A percentile compares a stretch with the other conserved stretches of the same genome.
These are phyloP conservation scores for Talaromyces sp. DNA, from an alignment of 2,329 filamentous ascomycete genomes.

Conservation along the genomic window DNA sequence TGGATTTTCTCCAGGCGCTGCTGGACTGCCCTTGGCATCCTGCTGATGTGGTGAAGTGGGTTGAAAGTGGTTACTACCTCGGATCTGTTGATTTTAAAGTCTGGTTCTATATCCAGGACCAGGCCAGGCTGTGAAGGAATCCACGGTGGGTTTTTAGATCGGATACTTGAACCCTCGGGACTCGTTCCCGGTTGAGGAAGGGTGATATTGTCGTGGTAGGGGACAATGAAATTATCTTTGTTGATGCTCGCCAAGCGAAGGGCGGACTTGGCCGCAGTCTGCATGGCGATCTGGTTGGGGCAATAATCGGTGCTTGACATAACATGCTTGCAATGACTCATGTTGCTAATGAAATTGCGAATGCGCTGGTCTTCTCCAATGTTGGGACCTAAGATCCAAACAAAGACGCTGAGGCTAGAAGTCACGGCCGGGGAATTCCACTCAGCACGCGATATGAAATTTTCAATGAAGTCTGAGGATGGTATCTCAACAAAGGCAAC, in stretches of 20 bases:
- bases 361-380: conserved; percentile 62
- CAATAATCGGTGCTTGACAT: conserved; percentile 71
- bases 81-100: conserved; percentile 32
- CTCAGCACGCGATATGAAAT: conserved; percentile 66
- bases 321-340: conserved; percentile 63
- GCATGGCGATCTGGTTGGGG: conserved; percentile 69
- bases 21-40: conserved; percentile 26
- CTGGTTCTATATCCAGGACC: conserved; percentile 35
- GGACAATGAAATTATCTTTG: conserved; percentile 66
- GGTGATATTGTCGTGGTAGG: conserved; percentile 58
- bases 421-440: conserved; percentile 64
- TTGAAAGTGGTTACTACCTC: conserved; percentile 27
- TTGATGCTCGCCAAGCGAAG: conserved; percentile 70
- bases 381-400: conserved; percentile 76
- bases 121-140: conserved; percentile 9
- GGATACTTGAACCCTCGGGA: conserved; percentile 15
- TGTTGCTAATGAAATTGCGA: conserved; percentile 63
- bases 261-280: conserved; percentile 62
- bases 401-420: conserved; percentile 61
- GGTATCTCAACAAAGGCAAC: conserved; percentile 79
- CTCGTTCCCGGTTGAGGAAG: conserved; percentile 34
- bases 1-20: conserved; percentile 25
- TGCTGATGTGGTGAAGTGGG: conserved; percentile 9
- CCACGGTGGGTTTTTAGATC: background rate
- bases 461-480: conserved; percentile 62